Conservation (phyloP, 2,329 filamentous ascomycete genomes). For the Annulohypoxylon truncatum region DNA sequence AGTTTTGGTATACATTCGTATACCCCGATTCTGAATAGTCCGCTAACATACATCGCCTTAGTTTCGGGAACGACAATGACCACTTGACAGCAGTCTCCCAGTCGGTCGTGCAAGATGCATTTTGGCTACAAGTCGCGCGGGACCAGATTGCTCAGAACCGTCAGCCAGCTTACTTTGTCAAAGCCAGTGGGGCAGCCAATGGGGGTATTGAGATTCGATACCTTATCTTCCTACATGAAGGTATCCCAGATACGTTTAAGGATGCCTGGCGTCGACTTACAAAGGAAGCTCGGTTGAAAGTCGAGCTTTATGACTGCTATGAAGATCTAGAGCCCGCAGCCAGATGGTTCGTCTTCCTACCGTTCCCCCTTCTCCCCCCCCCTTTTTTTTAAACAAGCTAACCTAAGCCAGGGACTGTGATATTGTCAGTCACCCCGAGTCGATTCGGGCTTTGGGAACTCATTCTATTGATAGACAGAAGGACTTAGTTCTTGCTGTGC, state of each 20-base stretch:
- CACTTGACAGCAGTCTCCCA: not conserved
- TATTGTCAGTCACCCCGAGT: not conserved
- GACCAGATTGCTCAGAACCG: not conserved
- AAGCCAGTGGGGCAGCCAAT: not conserved
- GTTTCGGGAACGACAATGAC: not conserved
- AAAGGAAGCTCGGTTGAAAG: not conserved
- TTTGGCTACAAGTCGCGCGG: not conserved
- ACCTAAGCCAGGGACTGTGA: not conserved
- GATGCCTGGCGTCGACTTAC: not conserved
- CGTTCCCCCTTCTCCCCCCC: not conserved
- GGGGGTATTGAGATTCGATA: not conserved
- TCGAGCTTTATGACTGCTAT: not conserved
- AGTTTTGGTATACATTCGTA: not conserved
- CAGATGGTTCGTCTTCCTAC: not conserved
- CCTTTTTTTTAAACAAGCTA: too few relatives aligned
- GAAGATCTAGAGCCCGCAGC: not conserved
- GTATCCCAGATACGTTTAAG: not conserved
- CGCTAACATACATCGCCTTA: not conserved
- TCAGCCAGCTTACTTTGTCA: not conserved
- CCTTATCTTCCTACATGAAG: not conserved
- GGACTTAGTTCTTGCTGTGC: not conserved
- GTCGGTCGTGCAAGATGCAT: not conserved
- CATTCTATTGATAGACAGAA: not conserved
- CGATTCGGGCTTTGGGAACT: not conserved
- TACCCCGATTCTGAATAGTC: not conserved